A percentile compares a stretch with the other conserved stretches of the same genome.
Conservation (phyloP, 148 eudicot species). For the Heliosperma pusillum region DNA sequence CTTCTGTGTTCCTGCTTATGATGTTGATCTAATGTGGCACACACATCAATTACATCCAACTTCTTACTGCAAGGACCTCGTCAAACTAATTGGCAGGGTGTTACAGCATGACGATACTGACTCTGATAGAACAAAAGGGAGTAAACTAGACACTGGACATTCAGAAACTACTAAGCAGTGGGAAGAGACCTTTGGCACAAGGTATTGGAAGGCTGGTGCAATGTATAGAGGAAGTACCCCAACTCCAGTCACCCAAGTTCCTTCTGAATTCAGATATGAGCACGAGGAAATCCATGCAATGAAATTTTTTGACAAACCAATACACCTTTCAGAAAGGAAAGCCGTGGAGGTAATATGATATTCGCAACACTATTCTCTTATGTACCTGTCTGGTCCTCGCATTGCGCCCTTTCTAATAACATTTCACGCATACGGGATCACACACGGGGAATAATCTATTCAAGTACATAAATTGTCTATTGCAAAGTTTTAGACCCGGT, state of each 20-base stretch:
- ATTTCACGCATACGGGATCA: not conserved
- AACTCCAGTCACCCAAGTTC: conserved; percentile 51
- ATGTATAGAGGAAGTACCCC: conserved; percentile 82
- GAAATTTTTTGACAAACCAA: conserved; percentile 23
- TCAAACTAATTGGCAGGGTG: conserved; percentile 57
- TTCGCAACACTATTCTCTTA: not conserved
- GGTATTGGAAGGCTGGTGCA: conserved; percentile 96
- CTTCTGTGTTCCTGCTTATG: conserved; percentile 90
- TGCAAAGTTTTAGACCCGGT: not conserved
- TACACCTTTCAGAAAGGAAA: conserved; percentile 38
- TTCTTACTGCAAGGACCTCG: conserved; percentile 65
- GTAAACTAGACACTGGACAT: conserved; percentile 81
- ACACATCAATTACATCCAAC: conserved; percentile 78
- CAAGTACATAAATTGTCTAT: not conserved
- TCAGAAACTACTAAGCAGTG: conserved; percentile 74
- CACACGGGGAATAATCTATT: not conserved
- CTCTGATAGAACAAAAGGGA: conserved; percentile 88
- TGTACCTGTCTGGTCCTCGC: not conserved
- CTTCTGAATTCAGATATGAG: conserved; percentile 32
- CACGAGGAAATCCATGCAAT: conserved; percentile 31
- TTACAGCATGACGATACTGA: conserved; percentile 95
- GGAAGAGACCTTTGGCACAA: conserved; percentile 72
- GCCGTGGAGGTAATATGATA: conserved; percentile 60
- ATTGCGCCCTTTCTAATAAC: not conserved
- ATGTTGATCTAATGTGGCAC: conserved; percentile 97